Conservation (phyloP, 805 yeast genomes). For the Nakazawaea ernobii region DNA sequence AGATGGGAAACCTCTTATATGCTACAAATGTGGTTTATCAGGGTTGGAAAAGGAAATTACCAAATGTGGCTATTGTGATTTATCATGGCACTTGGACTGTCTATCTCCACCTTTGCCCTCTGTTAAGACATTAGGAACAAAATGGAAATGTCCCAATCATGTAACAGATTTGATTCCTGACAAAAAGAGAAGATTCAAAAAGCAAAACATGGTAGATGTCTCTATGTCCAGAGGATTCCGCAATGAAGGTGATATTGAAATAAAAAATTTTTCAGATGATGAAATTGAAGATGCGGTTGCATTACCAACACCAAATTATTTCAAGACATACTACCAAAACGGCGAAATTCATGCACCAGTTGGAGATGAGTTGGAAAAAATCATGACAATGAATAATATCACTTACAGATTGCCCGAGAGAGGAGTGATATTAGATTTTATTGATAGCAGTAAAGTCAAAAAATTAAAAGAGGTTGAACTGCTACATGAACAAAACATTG, state of each 20-base stretch:
- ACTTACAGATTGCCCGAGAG: conserved; percentile 64
- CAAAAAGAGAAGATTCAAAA: conserved; percentile 42
- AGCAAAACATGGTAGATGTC: conserved; percentile 50
- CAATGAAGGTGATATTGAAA: conserved; percentile 56
- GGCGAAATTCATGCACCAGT: conserved; percentile 25
- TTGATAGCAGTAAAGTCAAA: conserved; percentile 42
- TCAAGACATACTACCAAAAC: conserved; percentile 25
- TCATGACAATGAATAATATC: conserved; percentile 31
- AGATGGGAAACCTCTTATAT: conserved; percentile 61
- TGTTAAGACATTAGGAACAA: conserved; percentile 65
- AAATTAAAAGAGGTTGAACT: conserved; percentile 28
- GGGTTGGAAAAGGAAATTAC: conserved; percentile 59
- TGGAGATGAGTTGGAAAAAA: conserved; percentile 10
- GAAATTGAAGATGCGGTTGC: conserved; percentile 20
- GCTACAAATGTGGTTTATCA: conserved; percentile 72
- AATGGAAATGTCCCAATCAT: conserved; percentile 93
- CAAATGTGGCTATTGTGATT: conserved; percentile 77
- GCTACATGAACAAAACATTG: conserved; percentile 23
- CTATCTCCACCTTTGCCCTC: conserved; percentile 68
- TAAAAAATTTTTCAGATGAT: conserved; percentile 36
- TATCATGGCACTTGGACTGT: conserved; percentile 89
- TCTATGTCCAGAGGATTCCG: conserved; percentile 42
- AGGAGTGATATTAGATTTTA: conserved; percentile 64
- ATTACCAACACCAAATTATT: conserved; percentile 29
- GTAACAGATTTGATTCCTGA: conserved; percentile 44